Evolutionary conservation across 306 rosid species (phyloP).

Genomic region (Phaseolus lunatus): DNA sequence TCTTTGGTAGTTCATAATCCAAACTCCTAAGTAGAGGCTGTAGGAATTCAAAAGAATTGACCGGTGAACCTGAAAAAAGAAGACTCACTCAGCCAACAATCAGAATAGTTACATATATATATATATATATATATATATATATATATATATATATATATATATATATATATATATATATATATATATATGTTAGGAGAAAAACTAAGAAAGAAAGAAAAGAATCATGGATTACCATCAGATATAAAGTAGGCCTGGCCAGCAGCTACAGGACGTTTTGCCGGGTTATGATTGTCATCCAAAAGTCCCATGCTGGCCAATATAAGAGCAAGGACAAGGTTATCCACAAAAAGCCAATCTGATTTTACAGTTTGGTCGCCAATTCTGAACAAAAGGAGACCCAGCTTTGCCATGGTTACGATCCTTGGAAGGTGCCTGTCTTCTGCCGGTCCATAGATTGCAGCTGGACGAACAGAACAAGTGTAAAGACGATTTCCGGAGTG

Average conservation of each 20-base stretch:
- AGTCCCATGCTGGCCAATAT: conserved; percentile 97
- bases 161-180: too few species aligned
- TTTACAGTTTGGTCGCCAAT: conserved; percentile 77
- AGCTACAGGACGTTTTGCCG: conserved; percentile 68
- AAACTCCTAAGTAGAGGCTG: conserved; percentile 79
- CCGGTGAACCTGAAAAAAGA: conserved; percentile 74
- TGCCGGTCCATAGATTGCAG: conserved; percentile 94
- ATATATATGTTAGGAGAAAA: neutral
- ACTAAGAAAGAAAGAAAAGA: conserved; percentile 1
- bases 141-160: too few species aligned
- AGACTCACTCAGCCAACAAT: neutral
- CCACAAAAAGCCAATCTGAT: conserved; percentile 90
- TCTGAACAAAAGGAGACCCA: conserved; percentile 75
- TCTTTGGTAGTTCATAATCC: conserved; percentile 73
- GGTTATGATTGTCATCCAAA: conserved; percentile 63
- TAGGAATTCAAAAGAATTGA: conserved; percentile 83
- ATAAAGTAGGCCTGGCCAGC: conserved; percentile 94
- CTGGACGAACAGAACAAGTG: conserved; percentile 91
- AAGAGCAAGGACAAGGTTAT: conserved; percentile 87
- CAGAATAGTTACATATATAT: neutral
- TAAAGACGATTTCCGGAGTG: conserved; percentile 61
- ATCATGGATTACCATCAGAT: conserved; percentile 71
- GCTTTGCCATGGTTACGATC: conserved; percentile 74
- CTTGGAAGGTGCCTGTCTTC: conserved; percentile 95
- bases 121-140: too few species aligned